Evolutionary conservation across 1,284 basidiomycete species (phyloP), one percentile per base, ranked within the genome.

Genomic region (Apiotrichum veenhuisii): DNA sequence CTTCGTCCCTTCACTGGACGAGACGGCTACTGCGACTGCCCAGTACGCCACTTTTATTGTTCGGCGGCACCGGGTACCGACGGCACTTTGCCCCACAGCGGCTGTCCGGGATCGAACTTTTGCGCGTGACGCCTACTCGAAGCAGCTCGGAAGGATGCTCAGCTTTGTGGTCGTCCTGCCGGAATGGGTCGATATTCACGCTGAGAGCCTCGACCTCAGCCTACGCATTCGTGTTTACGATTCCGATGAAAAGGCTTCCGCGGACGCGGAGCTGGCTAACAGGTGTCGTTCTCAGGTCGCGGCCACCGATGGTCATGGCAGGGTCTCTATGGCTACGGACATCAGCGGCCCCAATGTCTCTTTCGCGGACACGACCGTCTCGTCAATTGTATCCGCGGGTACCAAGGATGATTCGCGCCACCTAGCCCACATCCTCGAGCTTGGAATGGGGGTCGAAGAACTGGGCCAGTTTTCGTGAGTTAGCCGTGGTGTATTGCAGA

Each of bases 401-500:
- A 17, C 9, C 2, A 33, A n/a, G 23, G 34, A 7, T 20, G 42
- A 37, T 5, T n/a, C 20, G 12, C n/a, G 33, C 23, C 25, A 27
- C n/a, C 2, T 45, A 20, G 23, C 47, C 18, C 12, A 50, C 40
- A 57, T 76, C 50, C 46, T 68, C 1, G 72, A 75, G 54, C 58
- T 77, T 1, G 72, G 72, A 2, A 74, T 76, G 73, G 71, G 73
- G 30, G 67, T 77, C 15, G 73, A 76, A 45, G 74, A 77, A 54
- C 53, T 62, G 12, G 70, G 74, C 47, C 52, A 65, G 18, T 73
- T 67, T 50, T 59, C 40, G 71, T 74, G 52, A 65, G 71, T 64
- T 30, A n/a, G n/a, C 4, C 3, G 11, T 1, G 45, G 2, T 5
- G 22, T 9, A 2, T 34, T 5, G 10, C 46, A 15, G 14, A 5